Evolutionary conservation across 2,329 filamentous ascomycete species (phyloP), one percentile per base, ranked within the genome.

Genomic region (Fusarium albosuccineum): DNA sequence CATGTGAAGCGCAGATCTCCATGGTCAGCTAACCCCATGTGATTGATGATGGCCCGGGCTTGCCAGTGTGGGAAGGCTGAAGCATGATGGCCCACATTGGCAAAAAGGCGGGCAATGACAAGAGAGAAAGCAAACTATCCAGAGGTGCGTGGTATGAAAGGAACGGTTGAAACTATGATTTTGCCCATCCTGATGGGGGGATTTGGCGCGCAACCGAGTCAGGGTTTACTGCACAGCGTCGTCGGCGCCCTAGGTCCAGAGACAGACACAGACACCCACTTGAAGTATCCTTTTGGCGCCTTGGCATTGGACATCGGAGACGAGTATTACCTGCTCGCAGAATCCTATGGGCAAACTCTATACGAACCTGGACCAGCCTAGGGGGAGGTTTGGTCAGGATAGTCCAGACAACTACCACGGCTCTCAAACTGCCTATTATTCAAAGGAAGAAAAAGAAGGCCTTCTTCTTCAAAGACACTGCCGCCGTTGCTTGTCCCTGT

Each of bases 1-100:
- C 39, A 48, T 49, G n/a, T 44, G 64, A 51, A 42, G 46, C 50
- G 63, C 49, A 67, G 58, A 41, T 57, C 54, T 55, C 59, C 40
- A 45, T 51, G 13, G 30, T 33, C 30, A 33, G 40, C 40, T n/a
- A 44, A 40, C 60, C 53, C 37, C 64, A 61, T 65, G 55, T 49
- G 64, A 66, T 41, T 49, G 36, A 66, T 45, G 30, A 66, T 39
- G 26, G 39, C 49, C 59, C 33, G 40, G 60, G 50, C 50, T 50
- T 40, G 63, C 29, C 29, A 36, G 45, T 17, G 16, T 33, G 22
- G 22, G 22, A 22, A 36, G 30, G n/a, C 17, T 36, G 13, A 49
- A 49, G 45, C 30, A 33, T 33, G 11, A 33, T 6, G 60, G 49
- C 55, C 64, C 64, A 65, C 64, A 44, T 39, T 30, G 33, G 9